Percentiles rank a stretch among this genome's conserved stretches.
These are phyloP conservation scores for Peronospora farinosa DNA, from an alignment of 352 stramenopile species.

Conservation along the genomic window DNA sequence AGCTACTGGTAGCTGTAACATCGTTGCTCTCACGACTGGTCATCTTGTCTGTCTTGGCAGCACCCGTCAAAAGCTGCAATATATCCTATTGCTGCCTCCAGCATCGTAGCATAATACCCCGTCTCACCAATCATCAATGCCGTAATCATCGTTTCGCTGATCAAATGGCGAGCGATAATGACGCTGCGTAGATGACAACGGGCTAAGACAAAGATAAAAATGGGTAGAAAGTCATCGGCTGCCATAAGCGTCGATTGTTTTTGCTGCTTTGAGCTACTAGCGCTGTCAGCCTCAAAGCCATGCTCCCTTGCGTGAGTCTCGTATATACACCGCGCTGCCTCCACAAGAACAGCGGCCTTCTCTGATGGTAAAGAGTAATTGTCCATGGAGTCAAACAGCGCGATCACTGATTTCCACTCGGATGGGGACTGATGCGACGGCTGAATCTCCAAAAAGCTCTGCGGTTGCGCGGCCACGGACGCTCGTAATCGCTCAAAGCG, in stretches of 20 bases:
- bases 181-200: constrained; percentile 50
- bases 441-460: constrained; percentile 61
- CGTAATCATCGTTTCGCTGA: constrained; percentile 76
- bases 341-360: constrained; percentile 56
- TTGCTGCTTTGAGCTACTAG: background rate
- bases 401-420: constrained; percentile 46
- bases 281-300: constrained; percentile 3
- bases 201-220: constrained; percentile 70
- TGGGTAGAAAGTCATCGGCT: constrained; percentile 72
- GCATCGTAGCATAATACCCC: constrained; percentile 77
- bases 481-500: constrained; percentile 48
- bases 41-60: constrained; percentile 6
- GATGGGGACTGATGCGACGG: constrained; percentile 39
- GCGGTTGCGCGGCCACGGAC: constrained; percentile 38
- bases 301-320: constrained; percentile 54
- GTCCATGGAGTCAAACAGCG: constrained; percentile 56
- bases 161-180: constrained; percentile 50
- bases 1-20: constrained; percentile 8
- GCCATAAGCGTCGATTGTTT: constrained; percentile 37
- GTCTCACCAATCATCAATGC: constrained; percentile 71
- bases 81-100: constrained; percentile 66
- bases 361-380: constrained; percentile 67
- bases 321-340: constrained; percentile 69
- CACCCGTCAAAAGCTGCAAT: constrained; percentile 39
- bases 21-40: constrained; percentile 7